phyloP scores from a whole-genome alignment of 2,329 filamentous ascomycete genomes.

The Ascochyta koolunga region DNA sequence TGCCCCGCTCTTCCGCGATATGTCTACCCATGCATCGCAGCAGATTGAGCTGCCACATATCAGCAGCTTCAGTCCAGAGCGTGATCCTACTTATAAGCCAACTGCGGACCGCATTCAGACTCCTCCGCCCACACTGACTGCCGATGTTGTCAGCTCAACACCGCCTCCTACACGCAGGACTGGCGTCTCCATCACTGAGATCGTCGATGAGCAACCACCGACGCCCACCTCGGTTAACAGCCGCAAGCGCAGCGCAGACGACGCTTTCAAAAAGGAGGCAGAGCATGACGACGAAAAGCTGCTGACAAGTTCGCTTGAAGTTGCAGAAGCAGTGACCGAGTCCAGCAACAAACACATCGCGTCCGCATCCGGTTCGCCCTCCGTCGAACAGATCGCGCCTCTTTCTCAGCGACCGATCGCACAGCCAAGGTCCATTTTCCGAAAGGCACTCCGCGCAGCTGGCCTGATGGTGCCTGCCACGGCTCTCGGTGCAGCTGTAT shows the following conservation, averaged over 20 bases:
- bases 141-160: slow-evolving; percentile 13
- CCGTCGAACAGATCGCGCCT: not conserved
- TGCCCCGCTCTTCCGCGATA: not conserved
- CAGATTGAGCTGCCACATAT: not conserved
- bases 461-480: slow-evolving; percentile 21
- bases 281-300: not conserved
- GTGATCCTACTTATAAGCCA: not conserved
- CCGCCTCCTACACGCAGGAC: slow-evolving; percentile 30
- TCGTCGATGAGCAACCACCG: slow-evolving; percentile 31
- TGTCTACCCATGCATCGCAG: not conserved
- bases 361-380: not conserved
- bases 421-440: slow-evolving; percentile 23
- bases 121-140: slow-evolving; percentile 21
- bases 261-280: not conserved
- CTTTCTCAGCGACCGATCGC: slow-evolving; percentile 7
- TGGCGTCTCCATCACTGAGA: slow-evolving; percentile 39
- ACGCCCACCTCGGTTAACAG: slow-evolving; percentile 36
- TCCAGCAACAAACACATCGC: not conserved
- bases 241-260: slow-evolving; percentile 43
- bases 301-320: slow-evolving; percentile 7
- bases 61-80: not conserved
- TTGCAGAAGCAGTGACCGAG: slow-evolving; percentile 10
- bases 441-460: slow-evolving; percentile 20
- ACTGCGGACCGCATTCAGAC: slow-evolving; percentile 25
- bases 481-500: slow-evolving; percentile 23